Conservation (phyloP, 2,329 filamentous ascomycete genomes). For the Fusarium sp. region DNA sequence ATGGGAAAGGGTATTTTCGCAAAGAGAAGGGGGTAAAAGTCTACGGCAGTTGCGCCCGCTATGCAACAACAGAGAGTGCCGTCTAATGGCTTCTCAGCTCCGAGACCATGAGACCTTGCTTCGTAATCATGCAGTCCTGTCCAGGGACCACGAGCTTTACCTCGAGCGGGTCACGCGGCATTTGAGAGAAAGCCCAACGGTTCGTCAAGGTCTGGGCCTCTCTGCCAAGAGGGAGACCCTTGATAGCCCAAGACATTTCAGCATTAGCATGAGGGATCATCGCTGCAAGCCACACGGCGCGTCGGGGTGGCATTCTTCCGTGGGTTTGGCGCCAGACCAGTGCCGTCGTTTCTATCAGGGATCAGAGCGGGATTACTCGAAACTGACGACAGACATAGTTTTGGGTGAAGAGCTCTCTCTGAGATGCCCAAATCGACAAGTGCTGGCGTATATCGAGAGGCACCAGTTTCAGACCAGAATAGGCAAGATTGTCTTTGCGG, state of each 20-base stretch:
- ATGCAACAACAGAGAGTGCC: neutral
- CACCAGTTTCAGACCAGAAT: slow-evolving; percentile 10
- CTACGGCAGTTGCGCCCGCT: slow-evolving; percentile 4
- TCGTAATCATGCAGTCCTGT: slow-evolving; percentile 12
- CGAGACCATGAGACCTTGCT: slow-evolving; percentile 24
- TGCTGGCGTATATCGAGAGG: slow-evolving; percentile 24
- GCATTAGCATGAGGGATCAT: slow-evolving; percentile 22
- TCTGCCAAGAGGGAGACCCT: slow-evolving; percentile 18
- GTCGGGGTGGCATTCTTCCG: slow-evolving; percentile 26
- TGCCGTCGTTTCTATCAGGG: neutral
- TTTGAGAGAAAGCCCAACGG: slow-evolving; percentile 29
- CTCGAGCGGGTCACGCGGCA: slow-evolving; percentile 31
- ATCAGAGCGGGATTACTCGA: slow-evolving; percentile 12
- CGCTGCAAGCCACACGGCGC: slow-evolving; percentile 9
- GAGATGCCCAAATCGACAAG: slow-evolving; percentile 23
- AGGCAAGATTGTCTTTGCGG: slow-evolving; percentile 17
- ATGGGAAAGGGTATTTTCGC: neutral
- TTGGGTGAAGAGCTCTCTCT: neutral
- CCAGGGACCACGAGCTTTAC: slow-evolving; percentile 20
- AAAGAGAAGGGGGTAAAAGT: neutral
- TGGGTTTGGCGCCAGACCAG: neutral
- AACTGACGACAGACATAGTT: slow-evolving; percentile 1
- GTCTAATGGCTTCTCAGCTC: slow-evolving; percentile 15
- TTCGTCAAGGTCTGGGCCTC: slow-evolving; percentile 11
- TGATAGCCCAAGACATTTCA: slow-evolving; percentile 19